phyloP scores from a whole-genome alignment of 768 basidiomycete genomes.

The Mycena amicta region DNA sequence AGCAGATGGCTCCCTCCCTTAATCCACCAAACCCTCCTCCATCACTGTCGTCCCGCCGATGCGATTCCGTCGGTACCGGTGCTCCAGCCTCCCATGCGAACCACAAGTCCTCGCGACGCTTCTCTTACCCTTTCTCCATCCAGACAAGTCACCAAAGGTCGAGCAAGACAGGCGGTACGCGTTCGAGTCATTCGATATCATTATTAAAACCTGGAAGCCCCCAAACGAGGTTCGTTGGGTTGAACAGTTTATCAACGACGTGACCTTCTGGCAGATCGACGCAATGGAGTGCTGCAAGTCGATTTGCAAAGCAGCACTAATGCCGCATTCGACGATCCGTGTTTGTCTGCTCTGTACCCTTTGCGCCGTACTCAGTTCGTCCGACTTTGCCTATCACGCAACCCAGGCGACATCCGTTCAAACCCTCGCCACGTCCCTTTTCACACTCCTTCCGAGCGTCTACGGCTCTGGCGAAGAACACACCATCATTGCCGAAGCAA shows the following conservation, averaged over 20 bases:
- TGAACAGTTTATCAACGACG: background rate
- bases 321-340: slow-evolving; percentile 42
- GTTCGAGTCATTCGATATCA: slow-evolving; percentile 62
- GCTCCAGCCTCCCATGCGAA: slow-evolving; percentile 59
- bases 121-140: slow-evolving; percentile 55
- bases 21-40: slow-evolving; percentile 48
- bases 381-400: slow-evolving; percentile 43
- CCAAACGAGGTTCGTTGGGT: slow-evolving; percentile 52
- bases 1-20: slow-evolving; percentile 36
- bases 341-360: slow-evolving; percentile 54
- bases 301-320: slow-evolving; percentile 66
- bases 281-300: slow-evolving; percentile 66
- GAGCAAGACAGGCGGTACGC: slow-evolving; percentile 60
- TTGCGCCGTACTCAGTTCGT: slow-evolving; percentile 46
- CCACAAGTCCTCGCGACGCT: slow-evolving; percentile 59
- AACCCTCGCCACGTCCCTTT: slow-evolving; percentile 53
- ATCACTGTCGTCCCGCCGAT: slow-evolving; percentile 42
- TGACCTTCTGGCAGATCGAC: slow-evolving; percentile 32
- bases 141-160: slow-evolving; percentile 32
- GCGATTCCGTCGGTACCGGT: slow-evolving; percentile 27
- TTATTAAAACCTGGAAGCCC: slow-evolving; percentile 57
- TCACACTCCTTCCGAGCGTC: slow-evolving; percentile 50
- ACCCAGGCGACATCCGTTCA: slow-evolving; percentile 50
- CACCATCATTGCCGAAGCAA: slow-evolving; percentile 33
- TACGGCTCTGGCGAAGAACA: slow-evolving; percentile 40